Percentiles rank a stretch among this genome's conserved stretches.
phyloP scores from a whole-genome alignment of 345 rosid genomes.

The Brassica juncea region DNA sequence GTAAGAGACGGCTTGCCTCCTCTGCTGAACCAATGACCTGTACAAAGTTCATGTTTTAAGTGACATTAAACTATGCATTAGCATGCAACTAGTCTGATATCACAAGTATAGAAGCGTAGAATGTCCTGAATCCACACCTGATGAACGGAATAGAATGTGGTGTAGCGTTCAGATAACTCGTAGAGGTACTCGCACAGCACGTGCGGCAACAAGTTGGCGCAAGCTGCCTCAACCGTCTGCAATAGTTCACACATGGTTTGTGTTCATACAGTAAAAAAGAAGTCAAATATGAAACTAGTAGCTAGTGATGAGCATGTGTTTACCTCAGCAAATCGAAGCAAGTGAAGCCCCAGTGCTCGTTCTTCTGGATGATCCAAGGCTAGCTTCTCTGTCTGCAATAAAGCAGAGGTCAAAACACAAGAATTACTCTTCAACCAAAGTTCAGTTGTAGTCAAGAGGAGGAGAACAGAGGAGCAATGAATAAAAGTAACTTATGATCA shows the following conservation, averaged over 20 bases:
- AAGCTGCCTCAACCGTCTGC: constrained; percentile 89
- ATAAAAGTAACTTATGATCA: not conserved
- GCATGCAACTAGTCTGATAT: constrained; percentile 63
- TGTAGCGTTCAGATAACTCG: constrained; percentile 65
- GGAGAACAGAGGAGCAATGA: not conserved
- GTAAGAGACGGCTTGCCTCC: constrained; percentile 77
- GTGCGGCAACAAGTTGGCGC: constrained; percentile 67
- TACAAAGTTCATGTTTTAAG: constrained; percentile 12
- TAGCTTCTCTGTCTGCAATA: constrained; percentile 54
- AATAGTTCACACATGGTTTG: constrained; percentile 9
- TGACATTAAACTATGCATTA: constrained; percentile 10
- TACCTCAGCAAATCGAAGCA: constrained; percentile 88
- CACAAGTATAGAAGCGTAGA: constrained; percentile 38
- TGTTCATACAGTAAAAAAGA: constrained; percentile 38
- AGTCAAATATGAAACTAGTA: not conserved
- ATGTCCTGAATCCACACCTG: constrained; percentile 33
- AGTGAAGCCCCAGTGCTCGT: constrained; percentile 77
- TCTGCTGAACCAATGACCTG: constrained; percentile 84
- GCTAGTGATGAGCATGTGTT: constrained; percentile 8
- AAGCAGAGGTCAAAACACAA: constrained; percentile 15
- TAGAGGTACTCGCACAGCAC: constrained; percentile 83
- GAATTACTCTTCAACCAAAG: constrained; percentile 8
- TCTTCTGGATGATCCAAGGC: constrained; percentile 67
- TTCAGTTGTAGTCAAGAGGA: constrained; percentile 14
- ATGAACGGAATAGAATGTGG: constrained; percentile 68